These are phyloP conservation scores for Leccinum solheimii DNA, from an alignment of 1,284 basidiomycete genomes.

Conservation along the genomic window DNA sequence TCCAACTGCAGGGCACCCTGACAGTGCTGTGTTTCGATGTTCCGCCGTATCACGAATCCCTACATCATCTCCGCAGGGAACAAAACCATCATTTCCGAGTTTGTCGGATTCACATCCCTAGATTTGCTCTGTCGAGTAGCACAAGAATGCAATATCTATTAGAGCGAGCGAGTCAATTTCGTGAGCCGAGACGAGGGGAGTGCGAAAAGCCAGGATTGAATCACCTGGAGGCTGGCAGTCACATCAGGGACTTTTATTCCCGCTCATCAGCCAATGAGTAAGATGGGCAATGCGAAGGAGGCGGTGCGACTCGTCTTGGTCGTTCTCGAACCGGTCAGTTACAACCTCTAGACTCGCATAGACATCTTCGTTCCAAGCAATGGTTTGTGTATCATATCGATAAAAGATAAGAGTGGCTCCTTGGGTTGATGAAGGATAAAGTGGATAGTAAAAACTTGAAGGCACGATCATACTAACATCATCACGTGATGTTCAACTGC, in stretches of 20 bases:
- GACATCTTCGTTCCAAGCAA: constrained; percentile 43
- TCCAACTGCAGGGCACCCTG: constrained; percentile 11
- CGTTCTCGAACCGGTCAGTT: constrained; percentile 26
- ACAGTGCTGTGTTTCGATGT: constrained; percentile 15
- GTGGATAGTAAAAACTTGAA: too few relatives aligned
- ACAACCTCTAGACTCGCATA: constrained; percentile 24
- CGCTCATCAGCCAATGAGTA: constrained; percentile 52
- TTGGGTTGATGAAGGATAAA: not conserved
- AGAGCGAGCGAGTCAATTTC: not conserved
- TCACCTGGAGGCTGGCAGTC: constrained; percentile 44
- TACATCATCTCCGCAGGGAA: constrained; percentile 24
- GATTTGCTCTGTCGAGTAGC: constrained; percentile 16
- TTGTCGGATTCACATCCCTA: constrained; percentile 11
- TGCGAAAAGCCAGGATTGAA: not conserved
- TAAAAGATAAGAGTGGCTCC: constrained; percentile 40
- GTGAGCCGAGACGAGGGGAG: not conserved
- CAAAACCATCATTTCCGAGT: constrained; percentile 17
- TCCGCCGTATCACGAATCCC: constrained; percentile 34
- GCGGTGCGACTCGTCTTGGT: constrained; percentile 44
- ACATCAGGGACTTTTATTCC: constrained; percentile 42
- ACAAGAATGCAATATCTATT: constrained; percentile 4
- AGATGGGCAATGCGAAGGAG: constrained; percentile 52
- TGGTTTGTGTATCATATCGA: constrained; percentile 40
- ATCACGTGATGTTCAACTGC: too few relatives aligned
- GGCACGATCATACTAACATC: too few relatives aligned